phyloP scores from a whole-genome alignment of 1,284 basidiomycete genomes.

The Fomitopsis betulina region DNA sequence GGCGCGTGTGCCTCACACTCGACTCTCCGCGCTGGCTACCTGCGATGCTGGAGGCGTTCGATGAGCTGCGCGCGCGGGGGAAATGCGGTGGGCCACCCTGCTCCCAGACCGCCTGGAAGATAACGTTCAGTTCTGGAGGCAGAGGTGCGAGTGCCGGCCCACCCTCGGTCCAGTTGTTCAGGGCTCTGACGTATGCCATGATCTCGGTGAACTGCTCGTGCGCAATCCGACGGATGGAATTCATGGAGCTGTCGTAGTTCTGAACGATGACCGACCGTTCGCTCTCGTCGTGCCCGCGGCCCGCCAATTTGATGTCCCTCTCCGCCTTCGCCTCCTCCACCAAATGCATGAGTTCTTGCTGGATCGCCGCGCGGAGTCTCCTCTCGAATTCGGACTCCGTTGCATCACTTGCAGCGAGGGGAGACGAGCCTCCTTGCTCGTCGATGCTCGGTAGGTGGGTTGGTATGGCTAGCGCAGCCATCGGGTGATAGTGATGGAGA shows the following conservation, averaged over 20 bases:
- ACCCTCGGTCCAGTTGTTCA: constrained; percentile 13
- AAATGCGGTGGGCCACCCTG: constrained; percentile 10
- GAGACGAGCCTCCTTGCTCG: constrained; percentile 13
- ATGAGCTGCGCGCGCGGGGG: background rate
- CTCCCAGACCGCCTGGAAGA: constrained; percentile 26
- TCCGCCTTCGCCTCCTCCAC: constrained; percentile 44
- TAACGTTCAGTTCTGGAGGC: constrained; percentile 27
- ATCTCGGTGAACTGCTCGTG: constrained; percentile 24
- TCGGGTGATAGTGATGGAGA: background rate
- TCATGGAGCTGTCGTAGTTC: constrained; percentile 37
- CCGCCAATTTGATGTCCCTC: constrained; percentile 33
- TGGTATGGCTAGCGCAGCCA: constrained; percentile 12
- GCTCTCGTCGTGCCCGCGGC: constrained; percentile 23
- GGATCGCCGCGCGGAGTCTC: constrained; percentile 37
- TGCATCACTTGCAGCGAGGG: constrained; percentile 35
- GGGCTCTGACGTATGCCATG: constrained; percentile 23
- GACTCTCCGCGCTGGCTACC: constrained; percentile 11
- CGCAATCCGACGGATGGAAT: constrained; percentile 25
- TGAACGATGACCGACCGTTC: constrained; percentile 24
- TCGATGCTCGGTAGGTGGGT: constrained; percentile 17
- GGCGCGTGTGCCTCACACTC: background rate
- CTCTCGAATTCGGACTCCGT: constrained; percentile 52
- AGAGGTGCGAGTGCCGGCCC: constrained; percentile 13
- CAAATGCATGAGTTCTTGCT: constrained; percentile 38
- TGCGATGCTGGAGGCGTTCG: constrained; percentile 4